phyloP scores from a whole-genome alignment of 1,284 basidiomycete species.

The Cryptococcus neoformans region DNA sequence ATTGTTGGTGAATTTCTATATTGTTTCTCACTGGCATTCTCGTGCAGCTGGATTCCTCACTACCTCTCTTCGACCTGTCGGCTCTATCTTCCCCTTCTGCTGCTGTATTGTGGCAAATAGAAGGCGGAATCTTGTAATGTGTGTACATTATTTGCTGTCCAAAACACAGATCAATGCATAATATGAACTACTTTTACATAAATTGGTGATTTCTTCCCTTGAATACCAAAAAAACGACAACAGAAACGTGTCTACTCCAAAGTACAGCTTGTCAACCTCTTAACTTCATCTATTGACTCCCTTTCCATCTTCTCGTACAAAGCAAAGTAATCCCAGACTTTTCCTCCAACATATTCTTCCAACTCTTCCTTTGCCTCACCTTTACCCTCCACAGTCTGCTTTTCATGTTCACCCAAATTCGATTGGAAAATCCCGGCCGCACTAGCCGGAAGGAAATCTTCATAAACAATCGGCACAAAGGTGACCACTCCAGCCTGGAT shows the following conservation, averaged over 20 bases:
- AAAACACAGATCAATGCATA: too few species aligned
- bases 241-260: not conserved
- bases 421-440: constrained; percentile 52
- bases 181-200: too few species aligned
- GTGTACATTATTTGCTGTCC: too few species aligned
- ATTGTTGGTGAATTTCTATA: not conserved
- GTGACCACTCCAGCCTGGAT: constrained; percentile 33
- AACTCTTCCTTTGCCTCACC: constrained; percentile 16
- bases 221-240: too few species aligned
- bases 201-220: too few species aligned
- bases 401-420: constrained; percentile 37
- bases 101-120: too few species aligned
- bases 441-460: constrained; percentile 51
- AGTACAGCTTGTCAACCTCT: not conserved
- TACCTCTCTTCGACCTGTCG: too few species aligned
- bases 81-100: too few species aligned
- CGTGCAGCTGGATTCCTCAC: too few species aligned
- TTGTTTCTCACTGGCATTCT: not conserved
- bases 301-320: constrained; percentile 24
- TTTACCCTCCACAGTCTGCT: constrained; percentile 3
- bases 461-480: constrained; percentile 47
- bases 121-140: too few species aligned
- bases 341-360: constrained; percentile 18
- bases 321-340: constrained; percentile 26
- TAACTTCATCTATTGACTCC: constrained; percentile 10